Conservation (phyloP, 768 basidiomycete species). For the Sarcodon sp. region DNA sequence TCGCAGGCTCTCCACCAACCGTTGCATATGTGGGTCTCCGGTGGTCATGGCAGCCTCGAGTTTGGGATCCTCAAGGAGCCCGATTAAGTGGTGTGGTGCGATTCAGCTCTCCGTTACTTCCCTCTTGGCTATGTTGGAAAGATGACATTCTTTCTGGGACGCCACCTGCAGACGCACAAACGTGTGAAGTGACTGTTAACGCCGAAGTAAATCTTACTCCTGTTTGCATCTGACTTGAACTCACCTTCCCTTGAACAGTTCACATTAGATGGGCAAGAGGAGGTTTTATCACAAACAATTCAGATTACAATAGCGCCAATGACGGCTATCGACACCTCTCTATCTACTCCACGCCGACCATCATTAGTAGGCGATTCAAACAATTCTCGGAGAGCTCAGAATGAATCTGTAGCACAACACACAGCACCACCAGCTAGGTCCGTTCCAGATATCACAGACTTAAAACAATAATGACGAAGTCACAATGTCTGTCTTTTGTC, state of each 20-base stretch:
- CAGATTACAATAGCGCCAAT: slow-evolving; percentile 63
- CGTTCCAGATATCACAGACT: slow-evolving; percentile 12
- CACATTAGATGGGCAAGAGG: slow-evolving; percentile 63
- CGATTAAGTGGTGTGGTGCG: slow-evolving; percentile 67
- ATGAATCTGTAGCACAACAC: slow-evolving; percentile 25
- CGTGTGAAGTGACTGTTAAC: slow-evolving; percentile 60
- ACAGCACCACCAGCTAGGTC: slow-evolving; percentile 8
- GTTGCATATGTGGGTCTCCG: slow-evolving; percentile 72
- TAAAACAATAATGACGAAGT: slow-evolving; percentile 2
- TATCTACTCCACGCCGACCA: slow-evolving; percentile 30
- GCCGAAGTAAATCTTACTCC: slow-evolving; percentile 45
- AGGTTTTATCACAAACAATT: slow-evolving; percentile 52
- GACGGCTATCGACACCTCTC: slow-evolving; percentile 32
- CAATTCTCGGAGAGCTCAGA: slow-evolving; percentile 26
- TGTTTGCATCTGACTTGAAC: not conserved
- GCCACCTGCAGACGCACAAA: slow-evolving; percentile 65
- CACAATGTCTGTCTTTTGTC: slow-evolving; percentile 1
- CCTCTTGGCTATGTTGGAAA: slow-evolving; percentile 84
- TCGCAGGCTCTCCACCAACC: slow-evolving; percentile 71
- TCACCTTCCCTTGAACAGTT: slow-evolving; percentile 29
- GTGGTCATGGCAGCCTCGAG: slow-evolving; percentile 86
- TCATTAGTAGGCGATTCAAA: slow-evolving; percentile 31
- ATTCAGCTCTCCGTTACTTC: slow-evolving; percentile 72
- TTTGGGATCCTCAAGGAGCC: slow-evolving; percentile 95
- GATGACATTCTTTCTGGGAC: slow-evolving; percentile 72